Percentiles rank a stretch among this genome's conserved stretches.
Evolutionary conservation across 768 basidiomycete species (phyloP).

Genomic region (Xanthoconium stramineum): DNA sequence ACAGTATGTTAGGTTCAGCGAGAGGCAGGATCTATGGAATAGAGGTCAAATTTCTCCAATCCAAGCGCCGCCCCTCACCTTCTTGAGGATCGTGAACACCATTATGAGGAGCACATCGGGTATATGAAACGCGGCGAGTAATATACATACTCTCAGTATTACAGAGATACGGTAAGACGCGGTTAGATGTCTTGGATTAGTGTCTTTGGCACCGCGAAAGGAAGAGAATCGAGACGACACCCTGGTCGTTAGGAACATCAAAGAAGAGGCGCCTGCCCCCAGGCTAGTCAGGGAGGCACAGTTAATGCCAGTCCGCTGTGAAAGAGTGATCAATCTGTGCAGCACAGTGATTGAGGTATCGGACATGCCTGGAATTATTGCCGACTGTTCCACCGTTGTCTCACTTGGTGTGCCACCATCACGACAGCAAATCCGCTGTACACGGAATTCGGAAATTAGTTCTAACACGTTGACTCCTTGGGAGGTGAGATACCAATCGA

Average conservation of each 20-base stretch:
- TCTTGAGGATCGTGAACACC: neutral
- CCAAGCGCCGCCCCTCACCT: neutral
- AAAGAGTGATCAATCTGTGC: neutral
- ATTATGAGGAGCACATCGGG: neutral
- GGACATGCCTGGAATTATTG: slow-evolving; percentile 22
- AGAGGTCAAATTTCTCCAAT: neutral
- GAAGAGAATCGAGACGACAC: no score
- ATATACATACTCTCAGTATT: no score
- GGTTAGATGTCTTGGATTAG: no score
- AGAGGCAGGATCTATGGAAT: neutral
- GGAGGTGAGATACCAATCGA: slow-evolving; percentile 25
- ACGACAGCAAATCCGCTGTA: slow-evolving; percentile 29
- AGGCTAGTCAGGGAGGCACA: slow-evolving; percentile 11
- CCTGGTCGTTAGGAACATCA: no score
- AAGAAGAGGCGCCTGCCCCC: no score
- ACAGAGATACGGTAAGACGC: no score
- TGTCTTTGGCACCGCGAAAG: no score
- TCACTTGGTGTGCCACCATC: slow-evolving; percentile 23
- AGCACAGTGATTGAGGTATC: neutral
- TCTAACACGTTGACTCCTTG: neutral
- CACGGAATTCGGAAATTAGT: neutral
- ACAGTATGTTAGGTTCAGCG: neutral
- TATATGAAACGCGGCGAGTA: no score
- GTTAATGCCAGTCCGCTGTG: slow-evolving; percentile 19
- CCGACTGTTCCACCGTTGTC: slow-evolving; percentile 5